Conservation (phyloP, 352 stramenopile genomes). For the Phytophthora megakarya region DNA sequence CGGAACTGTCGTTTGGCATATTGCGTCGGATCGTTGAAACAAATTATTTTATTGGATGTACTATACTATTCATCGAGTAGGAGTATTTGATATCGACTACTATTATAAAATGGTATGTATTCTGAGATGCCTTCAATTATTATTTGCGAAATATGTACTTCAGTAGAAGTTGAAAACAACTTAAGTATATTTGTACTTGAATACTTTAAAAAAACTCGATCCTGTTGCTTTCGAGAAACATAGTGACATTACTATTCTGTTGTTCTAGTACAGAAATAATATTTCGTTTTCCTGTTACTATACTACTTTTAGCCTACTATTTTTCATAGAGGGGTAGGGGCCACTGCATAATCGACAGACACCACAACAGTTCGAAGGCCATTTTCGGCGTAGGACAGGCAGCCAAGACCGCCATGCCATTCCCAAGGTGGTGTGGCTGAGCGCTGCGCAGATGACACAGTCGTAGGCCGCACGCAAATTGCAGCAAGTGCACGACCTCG, state of each 20-base stretch:
- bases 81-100: no score
- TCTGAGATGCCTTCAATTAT: no score
- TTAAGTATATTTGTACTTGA: no score
- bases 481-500: slow-evolving; percentile 3
- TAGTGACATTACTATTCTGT: no score
- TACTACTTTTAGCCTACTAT: background rate
- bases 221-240: no score
- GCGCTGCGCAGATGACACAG: background rate
- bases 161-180: no score
- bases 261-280: background rate
- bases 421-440: background rate
- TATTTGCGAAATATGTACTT: no score
- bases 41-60: no score
- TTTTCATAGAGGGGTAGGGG: background rate
- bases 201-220: no score
- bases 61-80: background rate
- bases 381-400: slow-evolving; percentile 4
- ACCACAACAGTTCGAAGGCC: slow-evolving; percentile 8
- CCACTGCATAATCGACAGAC: slow-evolving; percentile 10
- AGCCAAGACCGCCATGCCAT: background rate
- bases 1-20: background rate
- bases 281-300: background rate
- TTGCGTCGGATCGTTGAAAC: background rate
- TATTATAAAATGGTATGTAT: no score
- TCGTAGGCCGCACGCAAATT: background rate